Base-by-base conservation (phyloP, 805 yeast genomes). In the Cyberlindnera maritima region DNA sequence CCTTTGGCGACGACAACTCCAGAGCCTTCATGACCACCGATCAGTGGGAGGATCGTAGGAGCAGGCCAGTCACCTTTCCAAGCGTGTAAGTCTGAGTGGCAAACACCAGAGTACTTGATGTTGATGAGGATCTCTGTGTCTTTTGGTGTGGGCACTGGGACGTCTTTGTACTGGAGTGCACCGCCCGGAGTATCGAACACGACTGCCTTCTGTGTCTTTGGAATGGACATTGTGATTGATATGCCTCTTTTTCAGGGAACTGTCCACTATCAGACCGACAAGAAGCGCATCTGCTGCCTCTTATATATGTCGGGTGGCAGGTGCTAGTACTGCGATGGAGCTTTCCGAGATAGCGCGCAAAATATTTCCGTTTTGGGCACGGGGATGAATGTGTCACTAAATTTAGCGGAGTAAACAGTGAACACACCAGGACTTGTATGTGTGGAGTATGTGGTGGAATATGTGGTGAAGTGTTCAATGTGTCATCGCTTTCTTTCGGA, bases 21-120 rank as follows among this genome's bases (percentile, higher is more conserved):
- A 37, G 85, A 85, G 69, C 87, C 87, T 67, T 81, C 87, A 65
- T 81, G 86, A 58, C 86, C 87, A 53, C 86, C 87, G 35, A 81
- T 81, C 54, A 81, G 67, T 18, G 85, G 86, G 56, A 80, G 69
- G 53, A 77, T 78, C 45, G 75, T 69, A 13, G 63, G 67, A 51
- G 74, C 62, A 32, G 83, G 81, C 85, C 84, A 79, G 59, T 79
- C 84, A 49, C 85, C 85, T 20, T 46, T 48, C 59, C 61, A 55
- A 1, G 83, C 83, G 59, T 79, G 85, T 55, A 79, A 66, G 60
- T 79, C 84, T 4, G 84, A 77, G 64, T 79, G 85, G 59, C 85
- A 79, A n/a, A 79, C 84, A 55, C 85, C 85, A 2, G 85, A 78
- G 64, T 77, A 79, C 62, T 77, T 74, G 58, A 79, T 75, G 53